Base-by-base conservation (phyloP, 2,329 filamentous ascomycete species). In the Pseudogymnoascus sp. region DNA sequence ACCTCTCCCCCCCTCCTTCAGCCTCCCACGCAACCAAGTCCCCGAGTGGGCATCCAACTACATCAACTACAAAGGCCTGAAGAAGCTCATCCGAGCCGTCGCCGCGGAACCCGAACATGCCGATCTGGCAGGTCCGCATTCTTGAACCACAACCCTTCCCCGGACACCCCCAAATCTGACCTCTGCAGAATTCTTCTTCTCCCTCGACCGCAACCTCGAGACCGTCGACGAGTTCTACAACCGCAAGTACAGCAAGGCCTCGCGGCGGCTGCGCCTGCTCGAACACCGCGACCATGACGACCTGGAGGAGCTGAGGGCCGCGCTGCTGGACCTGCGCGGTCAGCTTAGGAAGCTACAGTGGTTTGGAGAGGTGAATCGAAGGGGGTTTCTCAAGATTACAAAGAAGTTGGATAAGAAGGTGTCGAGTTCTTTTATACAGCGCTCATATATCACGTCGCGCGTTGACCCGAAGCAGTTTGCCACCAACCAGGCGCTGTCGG, bases 371-470 rank as follows among this genome's bases (percentile, higher is more conserved):
- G 93, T 97, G 70, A 99, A 99, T 74, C 85, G 92, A 59, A 83
- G 90, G 65, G 94, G 94, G 1, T 99, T 99, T 70, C 85, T 95
- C 73, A 99, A 99, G 77, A 99, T 99, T 74, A 96, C 94, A 59
- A 99, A 99, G 79, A 99, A 99, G 76, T 79, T 97, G 50, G 94
- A 99, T 76, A 99, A 99, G 77, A 97, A 96, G 76, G 84, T 97
- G 2, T 82, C 88, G 1, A 82, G 84, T 50, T 84, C 86, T 3
- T 82, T 86, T 58, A 87, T 90, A 0, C 92, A 97, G 76, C 86
- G 90, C 71, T 84, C 86, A 62, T 99, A 97, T 71, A 81, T 99
- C 63, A 85, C 89, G 39, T 91, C 91, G 53, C 96, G 95, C 76
- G 93, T 99, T 62, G 90, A 96, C 67, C 87, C 90, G 1, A 87